A percentile compares a stretch with the other conserved stretches of the same genome.
These are phyloP conservation scores for Fusarium newnesense DNA, from an alignment of 2,329 filamentous ascomycete genomes.

Conservation along the genomic window DNA sequence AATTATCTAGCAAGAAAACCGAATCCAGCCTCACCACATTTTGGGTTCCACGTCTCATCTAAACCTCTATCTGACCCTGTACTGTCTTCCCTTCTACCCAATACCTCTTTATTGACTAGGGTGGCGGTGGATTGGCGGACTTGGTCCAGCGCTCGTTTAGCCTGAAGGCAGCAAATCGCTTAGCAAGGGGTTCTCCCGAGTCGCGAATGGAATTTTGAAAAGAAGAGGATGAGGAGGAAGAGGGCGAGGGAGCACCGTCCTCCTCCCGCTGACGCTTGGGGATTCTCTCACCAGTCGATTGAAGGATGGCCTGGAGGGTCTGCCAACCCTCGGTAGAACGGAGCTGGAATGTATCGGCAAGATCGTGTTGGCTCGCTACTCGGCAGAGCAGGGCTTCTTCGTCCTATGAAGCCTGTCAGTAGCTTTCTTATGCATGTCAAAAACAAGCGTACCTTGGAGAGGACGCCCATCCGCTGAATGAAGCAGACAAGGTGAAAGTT, in stretches of 20 bases:
- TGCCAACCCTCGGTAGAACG: conserved; percentile 92
- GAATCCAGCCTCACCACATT: conserved; percentile 7
- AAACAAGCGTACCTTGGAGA: conserved; percentile 77
- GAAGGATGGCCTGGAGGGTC: conserved; percentile 90
- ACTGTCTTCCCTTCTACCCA: neutral
- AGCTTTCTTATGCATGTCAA: neutral
- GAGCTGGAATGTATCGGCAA: conserved; percentile 83
- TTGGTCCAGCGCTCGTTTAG: conserved; percentile 57
- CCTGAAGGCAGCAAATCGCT: conserved; percentile 74
- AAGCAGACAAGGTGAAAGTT: conserved; percentile 97
- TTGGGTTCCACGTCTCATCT: neutral
- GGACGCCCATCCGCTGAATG: conserved; percentile 80
- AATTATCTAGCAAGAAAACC: conserved; percentile 10
- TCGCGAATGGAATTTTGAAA: conserved; percentile 46
- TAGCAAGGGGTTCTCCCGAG: conserved; percentile 68
- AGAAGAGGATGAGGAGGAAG: conserved; percentile 44
- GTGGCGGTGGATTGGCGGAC: conserved; percentile 38
- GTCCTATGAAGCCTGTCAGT: conserved; percentile 66
- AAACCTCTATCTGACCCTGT: neutral
- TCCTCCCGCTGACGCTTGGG: conserved; percentile 71
- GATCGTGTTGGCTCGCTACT: conserved; percentile 83
- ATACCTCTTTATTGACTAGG: conserved; percentile 33
- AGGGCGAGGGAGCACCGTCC: conserved; percentile 48
- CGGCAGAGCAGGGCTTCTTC: conserved; percentile 88
- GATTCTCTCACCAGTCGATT: conserved; percentile 97